These are phyloP conservation scores for Hymenoscyphus fructigenus DNA, from an alignment of 2,329 filamentous ascomycete species.

Conservation along the genomic window DNA sequence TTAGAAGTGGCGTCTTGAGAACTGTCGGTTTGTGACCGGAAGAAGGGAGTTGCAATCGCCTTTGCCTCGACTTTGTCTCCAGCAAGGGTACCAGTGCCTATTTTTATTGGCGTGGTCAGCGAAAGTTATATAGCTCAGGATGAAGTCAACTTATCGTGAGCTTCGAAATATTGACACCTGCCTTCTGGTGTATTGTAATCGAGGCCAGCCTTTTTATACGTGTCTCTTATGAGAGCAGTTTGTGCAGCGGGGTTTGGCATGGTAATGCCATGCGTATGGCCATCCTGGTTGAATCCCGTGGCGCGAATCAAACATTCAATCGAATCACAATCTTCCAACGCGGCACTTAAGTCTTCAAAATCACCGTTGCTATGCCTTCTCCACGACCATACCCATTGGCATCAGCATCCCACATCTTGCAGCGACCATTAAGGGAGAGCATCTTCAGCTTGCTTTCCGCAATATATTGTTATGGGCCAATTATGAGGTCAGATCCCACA, in stretches of 20 bases:
- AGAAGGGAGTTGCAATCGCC: too few relatives aligned
- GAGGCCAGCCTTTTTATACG: not conserved
- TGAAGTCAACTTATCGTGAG: conserved; percentile 33
- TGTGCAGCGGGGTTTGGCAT: conserved; percentile 50
- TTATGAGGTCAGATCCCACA: too few relatives aligned
- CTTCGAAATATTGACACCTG: conserved; percentile 47
- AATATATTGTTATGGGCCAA: too few relatives aligned
- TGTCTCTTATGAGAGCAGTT: conserved; percentile 16
- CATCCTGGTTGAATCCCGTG: conserved; percentile 42
- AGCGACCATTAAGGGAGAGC: too few relatives aligned
- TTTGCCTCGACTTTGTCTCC: too few relatives aligned
- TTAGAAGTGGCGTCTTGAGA: too few relatives aligned
- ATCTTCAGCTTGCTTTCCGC: too few relatives aligned
- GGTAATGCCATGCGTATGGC: conserved; percentile 55
- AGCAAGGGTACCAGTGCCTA: conserved; percentile 27
- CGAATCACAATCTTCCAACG: conserved; percentile 45
- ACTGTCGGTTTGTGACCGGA: too few relatives aligned
- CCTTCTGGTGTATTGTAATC: not conserved
- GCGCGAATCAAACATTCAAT: conserved; percentile 53
- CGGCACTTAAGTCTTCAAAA: conserved; percentile 56
- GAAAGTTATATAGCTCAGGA: too few relatives aligned
- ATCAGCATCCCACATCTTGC: too few relatives aligned
- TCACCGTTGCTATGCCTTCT: conserved; percentile 57
- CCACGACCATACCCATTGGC: conserved; percentile 21
- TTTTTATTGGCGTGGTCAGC: too few relatives aligned